Evolutionary conservation across 148 eudicot genomes (phyloP).

Genomic region (Mesembryanthemum crystallinum): DNA sequence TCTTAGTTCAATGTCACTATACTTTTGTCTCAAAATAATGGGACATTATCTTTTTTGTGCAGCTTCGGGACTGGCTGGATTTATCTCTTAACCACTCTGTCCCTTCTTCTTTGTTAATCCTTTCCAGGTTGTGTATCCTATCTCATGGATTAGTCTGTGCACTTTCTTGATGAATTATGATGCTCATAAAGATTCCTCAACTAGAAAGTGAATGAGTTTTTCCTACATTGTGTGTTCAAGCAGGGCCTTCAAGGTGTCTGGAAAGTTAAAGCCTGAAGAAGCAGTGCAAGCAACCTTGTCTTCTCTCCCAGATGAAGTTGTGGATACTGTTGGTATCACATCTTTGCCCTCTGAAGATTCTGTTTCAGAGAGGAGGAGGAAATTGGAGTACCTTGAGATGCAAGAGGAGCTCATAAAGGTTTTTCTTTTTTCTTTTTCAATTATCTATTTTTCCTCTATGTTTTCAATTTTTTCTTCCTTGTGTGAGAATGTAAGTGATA

Average conservation of each 20-base stretch:
- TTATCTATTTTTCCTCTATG: not conserved
- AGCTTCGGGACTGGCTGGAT: conserved; percentile 91
- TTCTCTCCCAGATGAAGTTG: conserved; percentile 88
- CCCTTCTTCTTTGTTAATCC: conserved; percentile 78
- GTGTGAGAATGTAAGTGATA: no score
- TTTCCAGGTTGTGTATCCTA: conserved; percentile 55
- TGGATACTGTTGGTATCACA: conserved; percentile 76
- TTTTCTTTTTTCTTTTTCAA: no score
- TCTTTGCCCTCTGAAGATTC: conserved; percentile 84
- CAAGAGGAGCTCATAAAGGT: conserved; percentile 92
- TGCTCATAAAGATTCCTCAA: not conserved
- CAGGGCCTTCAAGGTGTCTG: conserved; percentile 77
- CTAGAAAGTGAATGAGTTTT: not conserved
- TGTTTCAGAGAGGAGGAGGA: conserved; percentile 77
- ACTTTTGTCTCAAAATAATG: not conserved
- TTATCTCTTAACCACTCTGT: conserved; percentile 77
- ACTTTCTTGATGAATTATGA: not conserved
- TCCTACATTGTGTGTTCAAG: not conserved
- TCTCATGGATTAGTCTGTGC: not conserved
- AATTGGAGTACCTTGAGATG: conserved; percentile 79
- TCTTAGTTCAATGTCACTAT: not conserved
- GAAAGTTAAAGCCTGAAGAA: conserved; percentile 75
- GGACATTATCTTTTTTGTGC: conserved; percentile 23
- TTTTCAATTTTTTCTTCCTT: not conserved
- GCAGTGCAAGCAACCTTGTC: conserved; percentile 80